Base-by-base conservation (phyloP, 768 basidiomycete genomes). In the Cyclocybe cylindracea region DNA sequence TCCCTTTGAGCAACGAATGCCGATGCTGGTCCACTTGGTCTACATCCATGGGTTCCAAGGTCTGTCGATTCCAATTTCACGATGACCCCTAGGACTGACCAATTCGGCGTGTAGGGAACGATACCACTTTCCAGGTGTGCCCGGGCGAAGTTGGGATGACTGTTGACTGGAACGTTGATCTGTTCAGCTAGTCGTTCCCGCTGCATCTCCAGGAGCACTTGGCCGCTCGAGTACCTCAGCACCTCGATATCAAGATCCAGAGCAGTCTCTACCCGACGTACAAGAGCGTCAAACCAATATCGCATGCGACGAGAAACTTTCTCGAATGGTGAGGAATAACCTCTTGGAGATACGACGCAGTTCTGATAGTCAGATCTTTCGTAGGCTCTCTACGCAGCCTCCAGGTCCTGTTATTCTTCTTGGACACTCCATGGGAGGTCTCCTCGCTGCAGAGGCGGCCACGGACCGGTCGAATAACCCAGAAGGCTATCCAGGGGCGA, bases 11-110 rank as follows among this genome's bases (percentile, higher is more conserved):
- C 14, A 40, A 40, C 19, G 7, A 9, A 66, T 66, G 64, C 45
- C 61, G n/a, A 62, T 58, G 7, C 46, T 77, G 24, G 64, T 83
- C 13, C 80, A 83, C 55, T 59, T 83, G n/a, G 65, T 83, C 38
- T 82, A 82, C 60, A 74, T 83, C 18, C 81, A 83, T 55, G 81
- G 82, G 7, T 83, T 83, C 56, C 77, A 79, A 75, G 80, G 80
- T 80, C 72, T 77, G 76, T 75, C 9, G 34, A 13, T 13, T 54
- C 37, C 29, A 36, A 14, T 56, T 8, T 19, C n/a, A 24, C 5
- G 24, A 18, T 41, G 18, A 37, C 52, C 18, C 31, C 39, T 5
- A 16, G 14, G 19, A 10, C 40, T 44, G 9, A 50, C 53, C 24
- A 36, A 36, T 48, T 42, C 29, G n/a, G 46, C 51, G 13, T 37